phyloP scores from a whole-genome alignment of 2,329 filamentous ascomycete species.

The Pseudogymnoascus sp. region DNA sequence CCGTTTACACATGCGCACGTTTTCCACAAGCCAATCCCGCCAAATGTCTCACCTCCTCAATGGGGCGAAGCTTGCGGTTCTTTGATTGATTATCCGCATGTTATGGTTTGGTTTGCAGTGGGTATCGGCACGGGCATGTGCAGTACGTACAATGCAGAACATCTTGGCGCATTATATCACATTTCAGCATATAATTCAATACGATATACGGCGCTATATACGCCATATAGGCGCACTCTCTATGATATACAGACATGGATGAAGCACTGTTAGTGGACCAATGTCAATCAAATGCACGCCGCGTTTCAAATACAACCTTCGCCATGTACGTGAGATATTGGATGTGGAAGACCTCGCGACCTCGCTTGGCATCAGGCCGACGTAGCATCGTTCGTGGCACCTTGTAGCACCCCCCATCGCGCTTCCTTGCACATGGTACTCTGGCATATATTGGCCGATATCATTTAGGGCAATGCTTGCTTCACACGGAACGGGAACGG shows the following conservation, averaged over 20 bases:
- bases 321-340: background rate
- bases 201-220: background rate
- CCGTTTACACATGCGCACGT: background rate
- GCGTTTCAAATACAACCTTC: constrained; percentile 4
- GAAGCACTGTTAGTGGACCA: background rate
- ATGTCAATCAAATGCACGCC: background rate
- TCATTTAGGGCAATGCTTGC: background rate
- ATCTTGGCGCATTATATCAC: background rate
- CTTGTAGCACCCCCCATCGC: background rate
- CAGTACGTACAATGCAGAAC: background rate
- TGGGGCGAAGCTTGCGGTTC: constrained; percentile 1
- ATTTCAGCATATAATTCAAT: background rate
- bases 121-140: background rate
- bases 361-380: background rate
- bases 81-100: background rate
- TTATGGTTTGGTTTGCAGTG: background rate
- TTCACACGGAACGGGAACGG: background rate
- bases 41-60: background rate
- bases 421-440: background rate
- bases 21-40: background rate
- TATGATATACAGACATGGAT: background rate
- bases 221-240: background rate
- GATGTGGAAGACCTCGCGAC: background rate
- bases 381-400: background rate
- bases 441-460: background rate